These are phyloP conservation scores for Leptodermis oblonga DNA, from an alignment of 257 asterid genomes.

Conservation along the genomic window DNA sequence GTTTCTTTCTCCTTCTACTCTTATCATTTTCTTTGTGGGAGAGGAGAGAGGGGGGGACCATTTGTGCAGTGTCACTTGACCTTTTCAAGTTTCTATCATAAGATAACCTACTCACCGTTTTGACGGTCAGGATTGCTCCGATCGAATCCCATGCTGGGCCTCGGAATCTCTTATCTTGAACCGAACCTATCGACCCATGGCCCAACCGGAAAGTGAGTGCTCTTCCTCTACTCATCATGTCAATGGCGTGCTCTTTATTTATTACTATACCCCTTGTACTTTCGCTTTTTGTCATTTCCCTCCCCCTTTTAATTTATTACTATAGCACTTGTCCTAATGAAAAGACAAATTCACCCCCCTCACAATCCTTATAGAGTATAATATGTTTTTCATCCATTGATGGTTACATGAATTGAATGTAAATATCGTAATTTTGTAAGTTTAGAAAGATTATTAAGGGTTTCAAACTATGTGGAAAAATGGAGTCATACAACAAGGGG, in stretches of 20 bases:
- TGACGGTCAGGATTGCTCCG: not conserved
- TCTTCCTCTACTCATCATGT: slow-evolving; percentile 15
- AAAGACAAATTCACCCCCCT: too few species aligned
- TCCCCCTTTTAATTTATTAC: too few species aligned
- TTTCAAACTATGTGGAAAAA: too few species aligned
- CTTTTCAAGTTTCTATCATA: slow-evolving; percentile 11
- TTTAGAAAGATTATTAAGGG: too few species aligned
- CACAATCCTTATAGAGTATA: too few species aligned
- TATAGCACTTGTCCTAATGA: too few species aligned
- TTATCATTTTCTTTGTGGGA: slow-evolving; percentile 1
- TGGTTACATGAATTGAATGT: too few species aligned
- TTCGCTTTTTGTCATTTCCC: too few species aligned
- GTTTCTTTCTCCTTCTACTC: not conserved
- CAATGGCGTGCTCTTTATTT: slow-evolving; percentile 24
- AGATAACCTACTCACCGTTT: not conserved
- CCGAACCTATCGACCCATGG: not conserved
- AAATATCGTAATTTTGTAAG: too few species aligned
- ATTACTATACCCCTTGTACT: too few species aligned
- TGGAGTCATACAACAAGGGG: too few species aligned
- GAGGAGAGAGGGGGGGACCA: slow-evolving; percentile 42
- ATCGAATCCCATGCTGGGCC: not conserved
- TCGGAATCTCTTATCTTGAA: slow-evolving; percentile 17
- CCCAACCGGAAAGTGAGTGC: not conserved
- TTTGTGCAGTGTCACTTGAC: slow-evolving; percentile 24
- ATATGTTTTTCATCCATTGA: too few species aligned